These are phyloP conservation scores for Cladorrhinum samala DNA, from an alignment of 495 filamentous ascomycete species.

Conservation along the genomic window DNA sequence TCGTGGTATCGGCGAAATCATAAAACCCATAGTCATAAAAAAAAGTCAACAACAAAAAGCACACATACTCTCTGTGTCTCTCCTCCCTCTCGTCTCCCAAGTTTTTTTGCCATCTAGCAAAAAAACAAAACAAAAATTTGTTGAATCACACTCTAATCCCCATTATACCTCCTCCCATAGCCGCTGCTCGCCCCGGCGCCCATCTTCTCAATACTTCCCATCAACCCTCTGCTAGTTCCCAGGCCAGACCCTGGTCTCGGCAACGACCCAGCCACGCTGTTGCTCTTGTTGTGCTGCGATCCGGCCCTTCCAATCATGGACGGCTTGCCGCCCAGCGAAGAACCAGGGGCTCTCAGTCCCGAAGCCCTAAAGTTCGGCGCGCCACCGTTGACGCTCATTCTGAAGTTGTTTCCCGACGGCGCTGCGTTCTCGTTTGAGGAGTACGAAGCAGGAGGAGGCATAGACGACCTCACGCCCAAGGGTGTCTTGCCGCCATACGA, in stretches of 20 bases:
- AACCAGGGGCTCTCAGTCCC: slow-evolving; percentile 39
- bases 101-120: no score
- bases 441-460: not conserved
- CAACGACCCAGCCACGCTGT: slow-evolving; percentile 37
- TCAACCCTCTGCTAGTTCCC: slow-evolving; percentile 49
- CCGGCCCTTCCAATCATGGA: slow-evolving; percentile 27
- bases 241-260: slow-evolving; percentile 36
- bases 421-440: not conserved
- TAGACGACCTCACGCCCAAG: not conserved
- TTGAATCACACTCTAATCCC: no score
- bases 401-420: slow-evolving; percentile 9
- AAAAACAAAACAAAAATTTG: no score
- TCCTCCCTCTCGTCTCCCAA: no score
- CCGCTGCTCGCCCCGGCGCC: slow-evolving; percentile 31
- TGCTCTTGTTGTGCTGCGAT: slow-evolving; percentile 34
- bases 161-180: slow-evolving; percentile 7
- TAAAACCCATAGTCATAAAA: no score
- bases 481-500: not conserved
- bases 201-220: slow-evolving; percentile 70
- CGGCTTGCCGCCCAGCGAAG: slow-evolving; percentile 4
- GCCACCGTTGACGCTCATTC: slow-evolving; percentile 6
- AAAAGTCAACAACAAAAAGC: no score
- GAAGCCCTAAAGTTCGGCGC: slow-evolving; percentile 24
- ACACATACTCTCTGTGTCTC: no score
- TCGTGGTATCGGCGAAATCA: no score